Base-by-base conservation (phyloP, 495 filamentous ascomycete genomes). In the Durotheca rogersii region DNA sequence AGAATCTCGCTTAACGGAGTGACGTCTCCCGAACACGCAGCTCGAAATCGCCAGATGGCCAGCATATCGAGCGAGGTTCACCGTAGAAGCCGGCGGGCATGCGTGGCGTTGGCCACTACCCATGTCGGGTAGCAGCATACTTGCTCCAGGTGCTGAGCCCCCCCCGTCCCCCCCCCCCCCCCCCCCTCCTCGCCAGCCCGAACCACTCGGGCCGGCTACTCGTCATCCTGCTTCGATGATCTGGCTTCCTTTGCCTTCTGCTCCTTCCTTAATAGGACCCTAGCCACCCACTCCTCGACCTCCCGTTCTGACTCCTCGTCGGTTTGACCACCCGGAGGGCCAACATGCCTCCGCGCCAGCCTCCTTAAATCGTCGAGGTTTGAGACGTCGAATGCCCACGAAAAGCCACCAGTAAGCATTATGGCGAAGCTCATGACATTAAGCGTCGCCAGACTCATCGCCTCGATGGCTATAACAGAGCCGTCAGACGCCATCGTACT, bases 391-490 rank as follows among this genome's bases (percentile, higher is more conserved):
- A 91, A 75, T 0, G 79, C 82, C 76, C 80, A 93, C 19, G 85
- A 61, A 20, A 79, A 51, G 0, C 82, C 89, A 4, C 90, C 90
- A 6, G 71, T 72, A 10, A 68, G 60, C 79, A 88, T 82, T 67
- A 93, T 83, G 7, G 72, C 77, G 31, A 89, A 78, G 46, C 81
- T 84, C 17, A 84, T 17, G 3, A 89, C 84, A 56, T 93, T 92
- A 47, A 95, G 71, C 0, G 89, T 93, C 0, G 90, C 90, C n/a
- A 95, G 66, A 40, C 81, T 84, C 7, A 96, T 71, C 4, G 90
- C 90, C 65, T 92, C 83, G 33, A 89, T 62, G 0, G 90, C 90
- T 15, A 91, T 81, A 20, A 80, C 51, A 18, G 57, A 53, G 56
- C 37, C 60, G 59, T 60, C 51, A 56, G 58, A 57, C 20, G 31